Evolutionary conservation across 768 basidiomycete genomes (phyloP), one percentile per base, ranked within the genome.

Genomic region (Rossbeevera mucosa): DNA sequence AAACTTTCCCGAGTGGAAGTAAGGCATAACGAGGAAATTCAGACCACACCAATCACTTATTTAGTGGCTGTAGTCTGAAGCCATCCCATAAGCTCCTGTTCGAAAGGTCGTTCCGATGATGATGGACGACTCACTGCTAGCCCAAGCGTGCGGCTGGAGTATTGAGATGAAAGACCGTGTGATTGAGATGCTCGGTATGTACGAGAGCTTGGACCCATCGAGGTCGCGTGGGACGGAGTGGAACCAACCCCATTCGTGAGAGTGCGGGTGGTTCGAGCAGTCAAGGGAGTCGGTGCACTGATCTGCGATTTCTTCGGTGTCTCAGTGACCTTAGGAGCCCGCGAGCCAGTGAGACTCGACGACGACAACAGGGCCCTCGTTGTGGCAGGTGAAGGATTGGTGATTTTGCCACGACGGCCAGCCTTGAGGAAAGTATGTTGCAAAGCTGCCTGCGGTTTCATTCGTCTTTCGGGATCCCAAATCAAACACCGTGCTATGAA

Each of bases 401-500:
- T 65, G 7, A 74, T 63, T 65, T 81, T 85, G 18, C 70, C 58
- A 49, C 79, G 80, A 44, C 81, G 79, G 45, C 88, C 82, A 22
- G 82, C 80, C 18, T 84, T 75, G 53, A 96, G 78, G 72, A 93
- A 97, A 11, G 90, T 88, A 71, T 97, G 95, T 21, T 93, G 83
- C 74, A 97, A 69, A 1, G 95, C 95, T 9, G 88, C 80, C 60
- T 93, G 88, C 4, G 95, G 95, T 69, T 96, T 98, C 66, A 99
- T 79, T 28, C 96, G 82, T 47, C 91, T 82, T 62, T 98, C 95
- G 8, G 96, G 96, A 72, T 99, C 96, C 94, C 94, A 99, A 25
- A 90, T 79, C n/a, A 99, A 77, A 71, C 96, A 99, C 68, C 95
- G 97, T 1, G 90, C 79, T 57, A 98, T 88, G 68, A 99, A 99